Base-by-base conservation (phyloP, 2,329 filamentous ascomycete species). In the Penicillium olsonii region DNA sequence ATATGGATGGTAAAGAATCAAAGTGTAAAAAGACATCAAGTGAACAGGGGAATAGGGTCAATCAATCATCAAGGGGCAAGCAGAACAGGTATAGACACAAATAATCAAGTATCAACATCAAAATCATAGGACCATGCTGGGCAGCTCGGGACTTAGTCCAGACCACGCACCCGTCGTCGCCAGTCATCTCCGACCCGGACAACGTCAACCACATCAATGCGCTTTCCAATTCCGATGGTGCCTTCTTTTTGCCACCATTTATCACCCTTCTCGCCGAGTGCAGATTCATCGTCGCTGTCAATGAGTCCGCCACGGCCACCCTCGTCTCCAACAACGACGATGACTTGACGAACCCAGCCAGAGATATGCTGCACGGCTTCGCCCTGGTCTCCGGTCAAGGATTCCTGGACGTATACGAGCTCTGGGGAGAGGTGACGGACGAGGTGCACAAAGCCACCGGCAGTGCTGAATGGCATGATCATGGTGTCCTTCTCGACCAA, bases 201-300 rank as follows among this genome's bases (percentile, higher is more conserved):
- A 26, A 86, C 87, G 68, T 97, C 92, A 3, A 96, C 90, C 15
- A 97, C 85, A 33, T 95, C 85, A 22, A 96, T 85, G 4, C 90
- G 89, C 65, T 94, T 87, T 14, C 92, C 92, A 49, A 92, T 78
- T 2, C 92, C 92, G 19, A 95, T 90, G 51, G 90, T 83, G 37
- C 91, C 87, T 48, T 90, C 84, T 45, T 81, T 82, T 69, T 87
- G 87, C 53, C 84, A 91, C 72, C 70, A 75, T 48, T 64, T 69
- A 48, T 75, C 72, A 20, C 63, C 65, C 29, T 67, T 66, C 20
- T 68, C 68, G 2, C 59, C 70, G 45, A 72, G 60, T 11, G 65
- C 63, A 12, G 65, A 72, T 54, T 79, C 78, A 37, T 80, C 79
- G 42, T 95, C 90, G 60, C 88, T 94, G 67, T 95, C 90, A 6